phyloP scores from a whole-genome alignment of 495 filamentous ascomycete species.

The Niebla homalea region DNA sequence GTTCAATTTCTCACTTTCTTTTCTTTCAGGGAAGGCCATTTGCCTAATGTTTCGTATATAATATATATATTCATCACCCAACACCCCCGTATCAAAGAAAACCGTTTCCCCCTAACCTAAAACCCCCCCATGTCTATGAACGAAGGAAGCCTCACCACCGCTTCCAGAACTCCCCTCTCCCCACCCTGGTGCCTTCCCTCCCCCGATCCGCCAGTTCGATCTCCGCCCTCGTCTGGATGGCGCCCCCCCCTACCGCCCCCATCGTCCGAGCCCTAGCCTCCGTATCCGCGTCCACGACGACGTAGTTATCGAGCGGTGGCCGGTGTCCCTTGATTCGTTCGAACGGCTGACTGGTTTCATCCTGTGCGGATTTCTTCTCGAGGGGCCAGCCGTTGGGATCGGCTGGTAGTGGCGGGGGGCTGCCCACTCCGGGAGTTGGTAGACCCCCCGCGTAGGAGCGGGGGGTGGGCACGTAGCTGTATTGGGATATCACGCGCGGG shows the following conservation, averaged over 20 bases:
- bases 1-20: no score
- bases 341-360: background rate
- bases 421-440: background rate
- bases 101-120: no score
- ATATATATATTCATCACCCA: no score
- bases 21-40: no score
- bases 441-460: background rate
- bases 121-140: background rate
- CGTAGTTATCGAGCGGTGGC: slow-evolving; percentile 5
- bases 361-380: slow-evolving; percentile 7
- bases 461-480: background rate
- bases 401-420: background rate
- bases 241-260: slow-evolving; percentile 1
- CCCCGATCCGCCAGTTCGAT: slow-evolving; percentile 13
- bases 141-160: no score
- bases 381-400: slow-evolving; percentile 13
- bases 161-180: slow-evolving; percentile 1
- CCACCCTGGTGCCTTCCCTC: background rate
- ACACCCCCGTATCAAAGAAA: no score
- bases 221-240: slow-evolving; percentile 10
- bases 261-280: slow-evolving; percentile 1
- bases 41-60: no score
- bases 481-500: background rate
- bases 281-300: slow-evolving; percentile 5
- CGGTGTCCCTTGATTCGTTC: background rate